Base-by-base conservation (phyloP, 2,329 filamentous ascomycete genomes). In the Fusarium aywerte region DNA sequence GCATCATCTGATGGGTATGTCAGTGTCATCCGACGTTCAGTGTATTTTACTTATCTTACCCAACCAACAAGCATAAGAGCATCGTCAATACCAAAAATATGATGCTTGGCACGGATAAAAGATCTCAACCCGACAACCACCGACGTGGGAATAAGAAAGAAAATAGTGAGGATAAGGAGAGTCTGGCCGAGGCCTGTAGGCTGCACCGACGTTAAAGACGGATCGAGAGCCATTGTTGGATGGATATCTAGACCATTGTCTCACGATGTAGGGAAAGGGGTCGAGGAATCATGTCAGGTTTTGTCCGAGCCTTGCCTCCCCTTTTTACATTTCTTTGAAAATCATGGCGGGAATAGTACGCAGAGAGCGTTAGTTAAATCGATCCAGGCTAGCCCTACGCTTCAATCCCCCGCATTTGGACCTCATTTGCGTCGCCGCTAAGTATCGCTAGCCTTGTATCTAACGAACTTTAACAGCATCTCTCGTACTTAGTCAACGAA, bases 51-150 rank as follows among this genome's bases (percentile, higher is more conserved):
- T 21, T 16, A 9, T 13, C 50, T 39, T 7, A 69, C 67, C 67
- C 67, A 69, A 10, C 67, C 67, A 16, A 53, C 3, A 12, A 69
- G 29, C 67, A 69, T 69, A 1, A 69, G 51, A 1, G 43, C 49
- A 49, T 69, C 67, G 11, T 69, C 67, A 1, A 43, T 35, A 4
- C 62, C 66, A 16, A 69, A 69, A 1, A 61, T 16, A 3, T 31
- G 32, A 27, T 69, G 36, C 20, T 32, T 58, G 0, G 45, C 7
- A 9, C 62, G 55, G 7, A 55, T 29, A 23, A 36, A 47, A 15
- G 50, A 67, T 39, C 67, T 32, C 36, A 66, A 5, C 3, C 29
- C 11, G 18, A 67, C 36, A 5, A 64, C 16, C 11, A 69, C 10
- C 0, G 51, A 20, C 1, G 58, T 54, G 1, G 40, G 38, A 6